Evolutionary conservation across 2,329 filamentous ascomycete genomes (phyloP).

Genomic region (Penicillium sp.): DNA sequence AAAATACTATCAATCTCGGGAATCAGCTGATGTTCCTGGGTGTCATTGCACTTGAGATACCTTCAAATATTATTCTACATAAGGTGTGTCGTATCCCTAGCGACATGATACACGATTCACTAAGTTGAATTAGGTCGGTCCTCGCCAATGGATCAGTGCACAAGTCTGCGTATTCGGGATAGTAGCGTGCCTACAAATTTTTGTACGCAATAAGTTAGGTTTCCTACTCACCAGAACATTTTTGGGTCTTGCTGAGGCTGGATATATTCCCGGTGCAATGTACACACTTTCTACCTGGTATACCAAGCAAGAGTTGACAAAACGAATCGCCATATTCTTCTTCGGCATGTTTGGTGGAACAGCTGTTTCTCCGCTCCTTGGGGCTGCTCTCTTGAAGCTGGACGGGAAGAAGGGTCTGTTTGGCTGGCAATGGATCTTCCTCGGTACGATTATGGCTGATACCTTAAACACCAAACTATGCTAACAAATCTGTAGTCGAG

Average conservation of each 20-base stretch:
- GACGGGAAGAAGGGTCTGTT: constrained; percentile 43
- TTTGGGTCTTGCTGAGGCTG: constrained; percentile 52
- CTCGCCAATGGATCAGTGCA: constrained; percentile 51
- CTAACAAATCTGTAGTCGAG: constrained; percentile 39
- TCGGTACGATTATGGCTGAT: constrained; percentile 34
- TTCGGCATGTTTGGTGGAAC: constrained; percentile 56
- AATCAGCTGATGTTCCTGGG: constrained; percentile 57
- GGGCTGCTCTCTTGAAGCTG: constrained; percentile 50
- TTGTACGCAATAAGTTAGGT: constrained; percentile 45
- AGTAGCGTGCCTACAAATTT: constrained; percentile 48
- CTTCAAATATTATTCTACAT: constrained; percentile 48
- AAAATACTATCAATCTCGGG: constrained; percentile 53
- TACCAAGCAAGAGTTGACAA: constrained; percentile 47
- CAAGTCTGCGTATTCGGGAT: constrained; percentile 53
- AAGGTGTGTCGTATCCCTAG: constrained; percentile 7
- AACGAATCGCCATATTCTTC: constrained; percentile 53
- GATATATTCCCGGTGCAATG: constrained; percentile 54
- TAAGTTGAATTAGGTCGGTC: constrained; percentile 37
- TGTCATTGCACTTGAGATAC: constrained; percentile 54
- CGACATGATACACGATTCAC: constrained; percentile 17
- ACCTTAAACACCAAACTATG: not conserved
- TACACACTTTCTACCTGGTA: constrained; percentile 57
- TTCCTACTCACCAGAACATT: constrained; percentile 49
- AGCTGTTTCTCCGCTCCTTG: constrained; percentile 51
- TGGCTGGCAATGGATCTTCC: constrained; percentile 55